These are phyloP conservation scores for Adiantum capillusveneris DNA, from an alignment of 75 land plant genomes.

Conservation along the genomic window DNA sequence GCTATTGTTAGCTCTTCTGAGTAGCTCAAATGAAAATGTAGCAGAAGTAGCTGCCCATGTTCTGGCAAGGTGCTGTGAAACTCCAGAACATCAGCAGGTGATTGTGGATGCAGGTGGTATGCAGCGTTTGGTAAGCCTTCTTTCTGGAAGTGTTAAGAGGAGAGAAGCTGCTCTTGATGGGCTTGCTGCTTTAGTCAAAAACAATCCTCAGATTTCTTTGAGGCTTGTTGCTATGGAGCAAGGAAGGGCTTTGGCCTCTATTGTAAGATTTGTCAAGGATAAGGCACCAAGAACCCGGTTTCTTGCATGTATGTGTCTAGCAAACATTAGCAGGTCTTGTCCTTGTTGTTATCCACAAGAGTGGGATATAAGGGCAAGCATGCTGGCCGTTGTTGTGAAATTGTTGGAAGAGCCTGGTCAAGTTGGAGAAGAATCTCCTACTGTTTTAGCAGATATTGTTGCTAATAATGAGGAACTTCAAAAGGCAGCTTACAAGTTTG, in stretches of 20 bases:
- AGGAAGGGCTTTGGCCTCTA: slow-evolving; percentile 45
- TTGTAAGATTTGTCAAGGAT: slow-evolving; percentile 57
- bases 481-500: slow-evolving; percentile 46
- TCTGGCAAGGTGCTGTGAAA: slow-evolving; percentile 72
- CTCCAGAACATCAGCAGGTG: slow-evolving; percentile 52
- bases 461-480: slow-evolving; percentile 69
- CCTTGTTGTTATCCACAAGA: slow-evolving; percentile 45
- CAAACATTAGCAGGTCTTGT: slow-evolving; percentile 47
- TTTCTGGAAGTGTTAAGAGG: slow-evolving; percentile 56
- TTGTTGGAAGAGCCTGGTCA: slow-evolving; percentile 76
- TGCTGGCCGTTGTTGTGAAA: slow-evolving; percentile 52
- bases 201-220: slow-evolving; percentile 43
- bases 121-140: slow-evolving; percentile 51
- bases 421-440: slow-evolving; percentile 86
- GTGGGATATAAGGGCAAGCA: slow-evolving; percentile 41
- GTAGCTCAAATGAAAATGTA: slow-evolving; percentile 72
- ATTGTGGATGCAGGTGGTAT: slow-evolving; percentile 66
- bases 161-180: slow-evolving; percentile 86
- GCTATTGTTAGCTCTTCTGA: slow-evolving; percentile 56
- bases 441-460: slow-evolving; percentile 61
- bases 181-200: slow-evolving; percentile 61
- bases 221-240: slow-evolving; percentile 33
- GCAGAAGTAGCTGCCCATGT: slow-evolving; percentile 86
- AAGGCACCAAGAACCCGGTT: slow-evolving; percentile 65
- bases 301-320: slow-evolving; percentile 69